Percentiles rank a stretch among this genome's conserved stretches.
These are phyloP conservation scores for Prunus padus DNA, from an alignment of 306 rosid genomes.

Conservation along the genomic window DNA sequence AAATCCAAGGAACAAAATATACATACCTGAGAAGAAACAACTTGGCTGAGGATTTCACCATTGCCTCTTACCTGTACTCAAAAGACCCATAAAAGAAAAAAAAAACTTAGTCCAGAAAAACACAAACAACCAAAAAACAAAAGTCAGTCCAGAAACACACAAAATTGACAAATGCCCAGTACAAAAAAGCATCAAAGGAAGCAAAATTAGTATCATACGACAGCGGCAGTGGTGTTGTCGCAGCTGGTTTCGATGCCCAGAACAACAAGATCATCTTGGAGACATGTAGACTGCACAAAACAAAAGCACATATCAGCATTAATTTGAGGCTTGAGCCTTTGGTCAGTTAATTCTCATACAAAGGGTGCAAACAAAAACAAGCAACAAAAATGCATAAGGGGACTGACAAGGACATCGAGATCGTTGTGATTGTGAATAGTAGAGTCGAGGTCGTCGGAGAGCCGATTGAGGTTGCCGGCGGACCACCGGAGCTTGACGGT, in stretches of 20 bases:
- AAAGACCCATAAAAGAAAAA: no score
- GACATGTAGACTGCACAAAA: no score
- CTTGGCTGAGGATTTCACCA: slow-evolving; percentile 90
- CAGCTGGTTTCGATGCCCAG: slow-evolving; percentile 97
- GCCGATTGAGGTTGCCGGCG: slow-evolving; percentile 66
- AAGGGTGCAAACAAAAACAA: background rate
- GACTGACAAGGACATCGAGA: slow-evolving; percentile 88
- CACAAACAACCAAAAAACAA: background rate
- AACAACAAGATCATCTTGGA: slow-evolving; percentile 47
- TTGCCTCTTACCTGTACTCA: slow-evolving; percentile 83
- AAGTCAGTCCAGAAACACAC: slow-evolving; percentile 5
- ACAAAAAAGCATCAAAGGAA: slow-evolving; percentile 2
- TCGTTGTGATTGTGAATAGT: slow-evolving; percentile 78
- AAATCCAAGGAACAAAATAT: background rate
- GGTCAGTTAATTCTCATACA: no score
- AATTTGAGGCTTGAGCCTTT: no score
- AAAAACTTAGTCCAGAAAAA: slow-evolving; percentile 13
- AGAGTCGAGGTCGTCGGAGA: slow-evolving; percentile 56
- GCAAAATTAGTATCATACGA: slow-evolving; percentile 42
- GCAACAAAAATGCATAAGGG: background rate
- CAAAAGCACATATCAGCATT: no score
- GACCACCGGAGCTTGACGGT: slow-evolving; percentile 96
- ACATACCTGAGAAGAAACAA: slow-evolving; percentile 88
- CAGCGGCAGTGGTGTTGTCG: slow-evolving; percentile 94
- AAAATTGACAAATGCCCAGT: background rate